These are phyloP conservation scores for Scheffersomyces stipitis DNA, from an alignment of 805 yeast genomes.

Conservation along the genomic window DNA sequence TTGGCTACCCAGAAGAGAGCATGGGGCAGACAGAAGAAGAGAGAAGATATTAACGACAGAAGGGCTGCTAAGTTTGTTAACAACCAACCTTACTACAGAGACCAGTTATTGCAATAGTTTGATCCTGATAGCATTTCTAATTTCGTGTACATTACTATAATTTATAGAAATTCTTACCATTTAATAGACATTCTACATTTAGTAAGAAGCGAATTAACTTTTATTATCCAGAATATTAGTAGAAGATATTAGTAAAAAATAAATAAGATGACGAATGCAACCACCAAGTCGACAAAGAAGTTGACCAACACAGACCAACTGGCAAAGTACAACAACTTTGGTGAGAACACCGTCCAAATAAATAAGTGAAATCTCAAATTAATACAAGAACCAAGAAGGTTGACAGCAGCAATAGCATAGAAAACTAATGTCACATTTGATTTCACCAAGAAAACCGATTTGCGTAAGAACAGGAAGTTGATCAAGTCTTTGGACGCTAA, in stretches of 20 bases:
- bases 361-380: conserved; percentile 81
- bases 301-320: conserved; percentile 66
- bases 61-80: conserved; percentile 71
- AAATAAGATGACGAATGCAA: background rate
- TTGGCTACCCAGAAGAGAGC: conserved; percentile 51
- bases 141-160: no score
- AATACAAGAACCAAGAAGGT: conserved; percentile 67
- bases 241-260: background rate
- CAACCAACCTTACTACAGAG: conserved; percentile 70
- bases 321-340: conserved; percentile 77
- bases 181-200: no score
- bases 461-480: conserved; percentile 23
- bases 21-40: conserved; percentile 56
- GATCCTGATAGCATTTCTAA: no score
- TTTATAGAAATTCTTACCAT: no score
- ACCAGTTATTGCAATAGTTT: conserved; percentile 26
- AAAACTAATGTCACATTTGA: conserved; percentile 46
- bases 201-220: no score
- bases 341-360: conserved; percentile 97
- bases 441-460: conserved; percentile 35
- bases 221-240: no score
- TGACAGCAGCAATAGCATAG: conserved; percentile 58
- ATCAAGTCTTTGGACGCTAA: conserved; percentile 11
- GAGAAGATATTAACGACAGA: conserved; percentile 52
- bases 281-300: conserved; percentile 30